Conservation (phyloP, 140 eudicot genomes). For the Oenanthe javanica region DNA sequence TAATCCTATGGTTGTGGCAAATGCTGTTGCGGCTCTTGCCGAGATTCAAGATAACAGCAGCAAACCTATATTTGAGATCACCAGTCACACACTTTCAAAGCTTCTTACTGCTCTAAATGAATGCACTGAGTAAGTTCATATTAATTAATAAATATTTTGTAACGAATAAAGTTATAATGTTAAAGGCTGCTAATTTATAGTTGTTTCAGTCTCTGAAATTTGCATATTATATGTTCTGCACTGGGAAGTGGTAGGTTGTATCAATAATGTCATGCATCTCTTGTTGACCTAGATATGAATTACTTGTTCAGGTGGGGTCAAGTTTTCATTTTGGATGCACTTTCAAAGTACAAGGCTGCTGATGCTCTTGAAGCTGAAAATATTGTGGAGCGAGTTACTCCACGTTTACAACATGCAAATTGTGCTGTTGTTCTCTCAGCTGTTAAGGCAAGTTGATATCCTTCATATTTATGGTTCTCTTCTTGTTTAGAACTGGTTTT, state of each 20-base stretch:
- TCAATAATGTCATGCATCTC: neutral
- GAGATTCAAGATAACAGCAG: conserved; percentile 95
- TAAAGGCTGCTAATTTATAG: neutral
- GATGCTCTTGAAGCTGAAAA: conserved; percentile 99
- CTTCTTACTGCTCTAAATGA: conserved; percentile 97
- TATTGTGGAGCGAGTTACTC: conserved; percentile 89
- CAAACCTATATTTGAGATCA: conserved; percentile 75
- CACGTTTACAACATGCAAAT: conserved; percentile 91
- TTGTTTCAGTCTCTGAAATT: neutral
- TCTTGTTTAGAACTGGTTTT: neutral
- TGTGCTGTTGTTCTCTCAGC: conserved; percentile 98
- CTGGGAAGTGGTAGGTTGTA: neutral
- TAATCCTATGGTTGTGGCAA: conserved; percentile 99
- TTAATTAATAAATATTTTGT: neutral
- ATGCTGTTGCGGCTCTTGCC: conserved; percentile 98
- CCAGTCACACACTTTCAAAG: conserved; percentile 83
- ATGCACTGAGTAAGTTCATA: conserved; percentile 87
- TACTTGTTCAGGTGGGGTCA: conserved; percentile 89
- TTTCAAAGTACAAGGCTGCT: conserved; percentile 95
- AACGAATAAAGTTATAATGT: no score
- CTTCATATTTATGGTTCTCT: neutral
- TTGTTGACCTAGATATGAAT: conserved; percentile 5
- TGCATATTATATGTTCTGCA: neutral
- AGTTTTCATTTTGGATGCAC: conserved; percentile 97
- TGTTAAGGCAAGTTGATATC: conserved; percentile 53